phyloP scores from a whole-genome alignment of 2,329 filamentous ascomycete genomes.

The Ophiosphaerella narmari region DNA sequence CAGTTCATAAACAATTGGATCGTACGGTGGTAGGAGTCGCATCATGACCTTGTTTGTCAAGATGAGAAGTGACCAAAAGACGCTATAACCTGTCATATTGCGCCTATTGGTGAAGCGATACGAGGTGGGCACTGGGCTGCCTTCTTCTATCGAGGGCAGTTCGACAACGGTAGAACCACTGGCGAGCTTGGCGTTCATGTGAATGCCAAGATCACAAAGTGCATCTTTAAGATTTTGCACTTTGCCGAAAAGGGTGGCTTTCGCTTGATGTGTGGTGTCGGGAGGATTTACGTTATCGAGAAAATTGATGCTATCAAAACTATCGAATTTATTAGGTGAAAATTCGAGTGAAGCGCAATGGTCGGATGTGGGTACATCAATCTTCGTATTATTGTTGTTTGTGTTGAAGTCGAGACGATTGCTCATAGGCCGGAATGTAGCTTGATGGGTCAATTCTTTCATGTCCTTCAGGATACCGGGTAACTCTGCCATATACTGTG shows the following conservation, averaged over 20 bases:
- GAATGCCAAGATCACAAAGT: slow-evolving; percentile 21
- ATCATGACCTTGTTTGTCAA: slow-evolving; percentile 36
- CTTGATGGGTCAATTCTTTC: slow-evolving; percentile 20
- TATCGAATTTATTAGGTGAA: slow-evolving; percentile 20
- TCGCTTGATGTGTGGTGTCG: slow-evolving; percentile 8
- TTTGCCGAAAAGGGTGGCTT: slow-evolving; percentile 24
- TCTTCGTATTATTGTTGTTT: slow-evolving; percentile 5
- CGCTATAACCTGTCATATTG: slow-evolving; percentile 38
- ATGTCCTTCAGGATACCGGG: slow-evolving; percentile 33
- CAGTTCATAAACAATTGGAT: slow-evolving; percentile 23
- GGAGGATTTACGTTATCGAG: slow-evolving; percentile 13
- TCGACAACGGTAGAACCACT: slow-evolving; percentile 28
- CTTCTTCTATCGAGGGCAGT: slow-evolving; percentile 19
- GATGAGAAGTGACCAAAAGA: slow-evolving; percentile 39
- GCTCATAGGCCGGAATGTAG: slow-evolving; percentile 1
- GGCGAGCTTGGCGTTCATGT: slow-evolving; percentile 26
- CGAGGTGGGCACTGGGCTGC: slow-evolving; percentile 24
- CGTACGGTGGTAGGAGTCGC: slow-evolving; percentile 29
- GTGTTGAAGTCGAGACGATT: not conserved
- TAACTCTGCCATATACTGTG: slow-evolving; percentile 33
- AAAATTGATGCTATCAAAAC: slow-evolving; percentile 20
- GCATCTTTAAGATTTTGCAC: slow-evolving; percentile 29
- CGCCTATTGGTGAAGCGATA: slow-evolving; percentile 39
- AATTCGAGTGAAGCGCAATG: slow-evolving; percentile 26
- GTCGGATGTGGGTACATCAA: slow-evolving; percentile 13